Evolutionary conservation across 2,329 filamentous ascomycete species (phyloP).

Genomic region (Cladosporium sp.): DNA sequence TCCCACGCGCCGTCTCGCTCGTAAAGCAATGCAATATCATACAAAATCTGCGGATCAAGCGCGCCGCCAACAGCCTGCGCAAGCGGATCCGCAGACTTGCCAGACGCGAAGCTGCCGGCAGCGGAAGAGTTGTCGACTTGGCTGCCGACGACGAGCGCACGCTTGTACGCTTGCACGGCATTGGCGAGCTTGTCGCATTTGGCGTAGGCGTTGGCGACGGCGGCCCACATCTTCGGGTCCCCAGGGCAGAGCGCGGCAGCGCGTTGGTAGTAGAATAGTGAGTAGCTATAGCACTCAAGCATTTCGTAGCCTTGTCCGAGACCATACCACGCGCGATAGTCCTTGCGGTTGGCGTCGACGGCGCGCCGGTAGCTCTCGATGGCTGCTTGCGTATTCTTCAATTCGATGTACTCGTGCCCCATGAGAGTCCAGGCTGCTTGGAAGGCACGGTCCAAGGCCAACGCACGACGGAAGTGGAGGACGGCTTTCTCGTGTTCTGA

Average conservation of each 20-base stretch:
- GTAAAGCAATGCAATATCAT: slow-evolving; percentile 88
- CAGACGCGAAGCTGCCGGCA: slow-evolving; percentile 46
- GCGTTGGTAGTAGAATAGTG: slow-evolving; percentile 95
- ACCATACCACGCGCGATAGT: slow-evolving; percentile 98
- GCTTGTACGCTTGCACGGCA: slow-evolving; percentile 92
- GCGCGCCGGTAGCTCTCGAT: slow-evolving; percentile 96
- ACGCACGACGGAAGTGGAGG: slow-evolving; percentile 90
- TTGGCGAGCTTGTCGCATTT: slow-evolving; percentile 86
- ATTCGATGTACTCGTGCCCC: slow-evolving; percentile 97
- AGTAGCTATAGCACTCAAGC: slow-evolving; percentile 96
- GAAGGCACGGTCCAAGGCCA: slow-evolving; percentile 87
- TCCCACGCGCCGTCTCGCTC: slow-evolving; percentile 75
- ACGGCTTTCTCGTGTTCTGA: slow-evolving; percentile 97
- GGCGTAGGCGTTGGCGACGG: slow-evolving; percentile 86
- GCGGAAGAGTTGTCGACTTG: slow-evolving; percentile 67
- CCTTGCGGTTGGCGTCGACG: slow-evolving; percentile 91
- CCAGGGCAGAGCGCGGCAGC: slow-evolving; percentile 90
- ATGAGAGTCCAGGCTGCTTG: slow-evolving; percentile 97
- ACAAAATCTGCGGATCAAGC: slow-evolving; percentile 85
- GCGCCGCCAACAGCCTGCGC: slow-evolving; percentile 54
- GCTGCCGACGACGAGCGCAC: slow-evolving; percentile 82
- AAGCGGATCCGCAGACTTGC: slow-evolving; percentile 41
- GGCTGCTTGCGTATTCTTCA: slow-evolving; percentile 97
- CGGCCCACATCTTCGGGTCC: slow-evolving; percentile 99
- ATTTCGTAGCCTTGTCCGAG: slow-evolving; percentile 96